These are phyloP conservation scores for Lantana camara DNA, from an alignment of 257 asterid species.

Conservation along the genomic window DNA sequence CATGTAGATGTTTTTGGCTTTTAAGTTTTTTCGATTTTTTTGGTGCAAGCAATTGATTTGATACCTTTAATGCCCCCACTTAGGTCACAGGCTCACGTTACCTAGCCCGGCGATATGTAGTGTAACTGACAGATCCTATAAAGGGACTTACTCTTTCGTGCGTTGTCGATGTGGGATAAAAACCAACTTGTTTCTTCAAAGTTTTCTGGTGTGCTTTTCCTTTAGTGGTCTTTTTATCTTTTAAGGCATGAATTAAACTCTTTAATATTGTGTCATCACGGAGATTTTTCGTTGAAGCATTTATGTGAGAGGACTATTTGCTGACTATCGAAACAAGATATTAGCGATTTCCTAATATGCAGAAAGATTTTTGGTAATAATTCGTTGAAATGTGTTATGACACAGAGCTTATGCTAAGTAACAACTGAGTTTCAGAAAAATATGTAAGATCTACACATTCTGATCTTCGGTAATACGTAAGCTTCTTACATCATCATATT, in stretches of 20 bases:
- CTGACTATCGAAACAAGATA: no score
- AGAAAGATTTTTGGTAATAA: not conserved
- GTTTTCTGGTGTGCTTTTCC: not conserved
- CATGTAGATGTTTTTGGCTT: not conserved
- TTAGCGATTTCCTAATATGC: no score
- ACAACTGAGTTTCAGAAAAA: not conserved
- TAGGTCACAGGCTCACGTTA: constrained; percentile 21
- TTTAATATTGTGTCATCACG: not conserved
- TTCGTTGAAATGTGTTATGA: not conserved
- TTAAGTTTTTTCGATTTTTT: not conserved
- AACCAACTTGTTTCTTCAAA: not conserved
- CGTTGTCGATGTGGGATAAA: constrained; percentile 15
- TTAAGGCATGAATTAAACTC: not conserved
- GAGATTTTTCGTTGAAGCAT: not conserved
- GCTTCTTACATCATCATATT: no score
- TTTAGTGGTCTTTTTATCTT: not conserved
- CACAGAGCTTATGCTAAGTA: not conserved
- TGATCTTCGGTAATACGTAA: not conserved
- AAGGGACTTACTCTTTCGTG: not conserved
- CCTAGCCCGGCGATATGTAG: constrained; percentile 5
- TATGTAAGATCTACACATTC: not conserved
- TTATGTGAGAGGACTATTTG: not conserved
- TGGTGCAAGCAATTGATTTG: constrained; percentile 19
- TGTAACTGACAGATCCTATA: not conserved
- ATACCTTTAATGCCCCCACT: constrained; percentile 24